These are phyloP conservation scores for Claviceps humidiphila DNA, from an alignment of 2,329 filamentous ascomycete genomes.

Conservation along the genomic window DNA sequence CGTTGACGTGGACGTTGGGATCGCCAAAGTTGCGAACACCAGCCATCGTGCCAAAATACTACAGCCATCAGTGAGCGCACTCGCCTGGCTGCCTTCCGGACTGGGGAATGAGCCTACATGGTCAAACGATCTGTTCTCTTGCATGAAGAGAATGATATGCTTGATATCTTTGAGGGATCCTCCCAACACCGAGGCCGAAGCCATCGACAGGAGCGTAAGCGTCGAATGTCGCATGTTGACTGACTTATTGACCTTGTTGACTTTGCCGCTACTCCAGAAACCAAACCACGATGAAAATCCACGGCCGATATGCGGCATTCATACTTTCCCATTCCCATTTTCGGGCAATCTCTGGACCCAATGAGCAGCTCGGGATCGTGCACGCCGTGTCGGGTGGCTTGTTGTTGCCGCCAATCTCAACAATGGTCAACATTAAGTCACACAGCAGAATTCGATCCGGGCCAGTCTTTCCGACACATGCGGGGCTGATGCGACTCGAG, in stretches of 20 bases:
- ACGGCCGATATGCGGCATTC: background rate
- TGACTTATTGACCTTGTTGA: background rate
- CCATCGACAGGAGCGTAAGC: slow-evolving; percentile 6
- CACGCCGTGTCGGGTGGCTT: background rate
- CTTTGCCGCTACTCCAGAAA: background rate
- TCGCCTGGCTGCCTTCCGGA: background rate
- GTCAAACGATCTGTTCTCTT: slow-evolving; percentile 25
- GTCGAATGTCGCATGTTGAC: background rate
- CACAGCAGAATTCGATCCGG: background rate
- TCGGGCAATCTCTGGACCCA: background rate
- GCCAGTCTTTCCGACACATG: background rate
- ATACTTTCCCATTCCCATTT: background rate
- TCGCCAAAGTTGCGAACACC: slow-evolving; percentile 43
- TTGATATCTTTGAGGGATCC: slow-evolving; percentile 36
- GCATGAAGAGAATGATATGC: slow-evolving; percentile 46
- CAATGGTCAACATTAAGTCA: background rate
- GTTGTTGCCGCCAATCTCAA: background rate
- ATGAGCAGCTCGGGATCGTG: background rate
- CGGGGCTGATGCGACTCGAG: background rate
- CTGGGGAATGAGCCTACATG: slow-evolving; percentile 12
- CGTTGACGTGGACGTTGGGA: slow-evolving; percentile 15
- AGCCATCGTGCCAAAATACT: slow-evolving; percentile 44
- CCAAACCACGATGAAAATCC: background rate
- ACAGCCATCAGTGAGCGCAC: background rate
- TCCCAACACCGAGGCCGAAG: slow-evolving; percentile 13